Base-by-base conservation (phyloP, 352 stramenopile genomes). In the Pythium dissimile region DNA sequence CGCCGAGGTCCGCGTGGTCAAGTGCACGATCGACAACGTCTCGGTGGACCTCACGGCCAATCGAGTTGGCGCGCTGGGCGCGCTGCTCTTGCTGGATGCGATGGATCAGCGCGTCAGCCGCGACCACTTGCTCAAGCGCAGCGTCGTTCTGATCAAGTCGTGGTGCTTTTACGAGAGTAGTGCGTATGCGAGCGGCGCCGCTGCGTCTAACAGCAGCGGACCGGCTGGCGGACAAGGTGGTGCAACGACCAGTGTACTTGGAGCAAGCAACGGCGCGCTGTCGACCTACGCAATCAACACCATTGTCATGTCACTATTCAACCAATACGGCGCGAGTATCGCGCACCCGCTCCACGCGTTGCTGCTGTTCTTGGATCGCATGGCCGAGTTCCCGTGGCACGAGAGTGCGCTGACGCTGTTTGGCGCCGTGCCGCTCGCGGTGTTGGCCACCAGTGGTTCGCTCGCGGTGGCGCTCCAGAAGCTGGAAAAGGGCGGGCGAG, bases 11-110 rank as follows among this genome's bases (percentile, higher is more conserved):
- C 80, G 85, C 15, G 82, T 92, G 12, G 84, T 97, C 58, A 95
- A 96, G 69, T 96, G 88, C 69, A 95, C 88, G 35, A 77, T 96
- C 38, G 88, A 97, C 75, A 95, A 96, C 53, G 77, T 96, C 5
- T 74, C 84, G 26, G 88, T 97, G 39, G 88, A 96, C 54, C 70
- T 97, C 10, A 96, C 84, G 1, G 86, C 80, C 9, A 97, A 97
- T 49, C 83, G 84, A 20, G 70, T 94, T 9, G 85, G 81, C 0
- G 88, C 86, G 5, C 53, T 97, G 23, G 84, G 84, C 8, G 84
- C 87, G 1, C 62, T 96, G 12, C 53, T 87, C n/a, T 63, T 97
- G 20, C 59, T 96, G n/a, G 83, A 97, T 53, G 76, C 86, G 21
- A 89, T 93, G 71, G 87, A 94, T 27, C 43, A 62, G 37, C 79